These are phyloP conservation scores for Fusarium nelsonii DNA, from an alignment of 2,329 filamentous ascomycete species.

Conservation along the genomic window DNA sequence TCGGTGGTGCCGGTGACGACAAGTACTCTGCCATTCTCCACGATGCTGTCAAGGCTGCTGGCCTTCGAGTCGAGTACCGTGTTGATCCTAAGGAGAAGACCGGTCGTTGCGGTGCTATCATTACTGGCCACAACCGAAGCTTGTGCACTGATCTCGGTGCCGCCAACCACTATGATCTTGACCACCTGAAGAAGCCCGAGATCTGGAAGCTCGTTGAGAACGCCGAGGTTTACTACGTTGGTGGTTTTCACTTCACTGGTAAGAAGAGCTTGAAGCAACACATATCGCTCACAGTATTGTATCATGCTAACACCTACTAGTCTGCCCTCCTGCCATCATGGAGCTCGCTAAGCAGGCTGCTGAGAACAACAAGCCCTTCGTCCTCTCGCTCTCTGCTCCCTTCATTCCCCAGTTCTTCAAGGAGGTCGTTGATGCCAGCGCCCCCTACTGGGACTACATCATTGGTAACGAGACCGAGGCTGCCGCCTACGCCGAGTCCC, in stretches of 20 bases:
- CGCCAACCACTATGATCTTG: conserved; percentile 96
- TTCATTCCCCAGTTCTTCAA: conserved; percentile 99
- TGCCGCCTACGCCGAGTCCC: conserved; percentile 84
- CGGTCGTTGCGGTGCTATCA: conserved; percentile 94
- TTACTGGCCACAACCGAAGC: conserved; percentile 95
- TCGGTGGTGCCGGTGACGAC: conserved; percentile 94
- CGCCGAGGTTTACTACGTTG: conserved; percentile 90
- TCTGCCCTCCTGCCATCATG: conserved; percentile 90
- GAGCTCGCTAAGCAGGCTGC: conserved; percentile 92
- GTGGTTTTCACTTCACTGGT: conserved; percentile 94
- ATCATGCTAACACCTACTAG: conserved; percentile 54
- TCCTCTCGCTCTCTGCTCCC: conserved; percentile 91
- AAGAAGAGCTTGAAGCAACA: conserved; percentile 24
- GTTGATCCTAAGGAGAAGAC: conserved; percentile 87
- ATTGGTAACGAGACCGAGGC: conserved; percentile 98
- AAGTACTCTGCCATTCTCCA: conserved; percentile 92
- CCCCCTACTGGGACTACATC: conserved; percentile 94
- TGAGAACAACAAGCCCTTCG: conserved; percentile 88
- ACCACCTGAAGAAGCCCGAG: conserved; percentile 90
- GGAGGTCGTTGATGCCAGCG: conserved; percentile 86
- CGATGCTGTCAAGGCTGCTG: conserved; percentile 87
- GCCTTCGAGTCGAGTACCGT: conserved; percentile 94
- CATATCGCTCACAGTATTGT: neutral
- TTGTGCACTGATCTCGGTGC: conserved; percentile 96
- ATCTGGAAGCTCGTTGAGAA: conserved; percentile 94